Base-by-base conservation (phyloP, 1,284 basidiomycete genomes). In the Thelephora terrestris region DNA sequence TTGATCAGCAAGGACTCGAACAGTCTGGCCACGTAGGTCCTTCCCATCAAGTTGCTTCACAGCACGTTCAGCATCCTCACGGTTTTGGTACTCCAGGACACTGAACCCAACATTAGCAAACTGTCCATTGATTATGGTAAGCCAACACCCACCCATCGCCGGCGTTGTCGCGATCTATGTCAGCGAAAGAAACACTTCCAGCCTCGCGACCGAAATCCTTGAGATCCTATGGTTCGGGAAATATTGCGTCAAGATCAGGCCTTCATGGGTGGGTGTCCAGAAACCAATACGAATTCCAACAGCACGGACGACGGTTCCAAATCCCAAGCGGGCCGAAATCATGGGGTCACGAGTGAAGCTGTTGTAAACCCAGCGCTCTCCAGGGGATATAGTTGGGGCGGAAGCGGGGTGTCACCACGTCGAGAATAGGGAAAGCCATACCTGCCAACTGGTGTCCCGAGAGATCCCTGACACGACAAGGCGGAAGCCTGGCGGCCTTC, bases 381-480 rank as follows among this genome's bases (percentile, higher is more conserved):
- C 29, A 12, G 29, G 14, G 12, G 12, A 32, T 14, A 14, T 10
- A 32, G 6, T 32, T 32, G 29, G 29, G 29, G 29, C 14, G 29
- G 29, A 10, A 23, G 39, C 18, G 9, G 25, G 18, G 39, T 14
- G 12, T 32, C n/a, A 42, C 20, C 39, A 42, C 39, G 39, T 42
- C 39, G n/a, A 20, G 21, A 42, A 25, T 5, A 20, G 25, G 39
- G n/a, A 42, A 50, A 50, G 36, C 44, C 62, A 67, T 79, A 97
- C 93, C 91, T 97, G 93, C 93, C 93, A 97, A 67, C 91, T 94
- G 42, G 91, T 94, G 62, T 93, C 88, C 58, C 85, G 81, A 55
- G 90, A 88, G 54, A 97, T 78, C 52, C 90, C 90, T 46, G 84
- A 79, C 50, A 97, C 90, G 51, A 85, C 72, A 47, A 96, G 71